Base-by-base conservation (phyloP, 768 basidiomycete genomes). In the Sistotremastrum suecicum region DNA sequence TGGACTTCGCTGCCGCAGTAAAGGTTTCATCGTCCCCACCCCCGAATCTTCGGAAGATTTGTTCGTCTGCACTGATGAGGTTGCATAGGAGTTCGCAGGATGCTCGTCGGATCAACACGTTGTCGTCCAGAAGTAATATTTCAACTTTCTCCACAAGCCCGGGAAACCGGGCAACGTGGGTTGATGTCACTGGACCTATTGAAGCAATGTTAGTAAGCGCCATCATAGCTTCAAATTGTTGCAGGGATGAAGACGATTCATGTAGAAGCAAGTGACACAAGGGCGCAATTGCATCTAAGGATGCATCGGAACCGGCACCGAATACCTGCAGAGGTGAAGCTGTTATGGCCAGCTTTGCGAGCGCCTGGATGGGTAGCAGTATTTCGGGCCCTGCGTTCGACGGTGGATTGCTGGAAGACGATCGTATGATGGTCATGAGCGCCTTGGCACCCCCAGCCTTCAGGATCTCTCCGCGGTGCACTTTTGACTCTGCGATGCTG, bases 141-240 rank as follows among this genome's bases (percentile, higher is more conserved):
- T 91, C 88, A 5, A 81, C 68, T 49, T 74, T 77, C 61, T 70
- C 68, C 45, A 84, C 54, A 32, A 87, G 59, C 2, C 75, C 76
- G 6, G 77, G 71, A 0, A 71, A 66, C 39, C 67, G 66, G 1
- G 78, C 80, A 41, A 95, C 74, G 40, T 81, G 75, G 12, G 73
- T 66, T 3, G 86, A 78, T 6, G 80, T 60, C 32, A 76, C 72
- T 0, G 77, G 65, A 42, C 74, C 75, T 43, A 86, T 72, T 11
- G 90, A 91, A 0, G 94, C 80, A 38, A 98, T 65, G 59, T 99
- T 99, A 5, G 95, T 99, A 44, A 99, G 69, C 1, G 90, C 92
- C 94, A 98, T 97, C 54, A 92, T 68, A 3, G 80, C 78, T 61
- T 99, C 95, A 55, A 99, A 99, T 37, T 74, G 74, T 56, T 95